phyloP scores from a whole-genome alignment of 192 early-diverging fungal genomes.

The Backusella morwellensis region DNA sequence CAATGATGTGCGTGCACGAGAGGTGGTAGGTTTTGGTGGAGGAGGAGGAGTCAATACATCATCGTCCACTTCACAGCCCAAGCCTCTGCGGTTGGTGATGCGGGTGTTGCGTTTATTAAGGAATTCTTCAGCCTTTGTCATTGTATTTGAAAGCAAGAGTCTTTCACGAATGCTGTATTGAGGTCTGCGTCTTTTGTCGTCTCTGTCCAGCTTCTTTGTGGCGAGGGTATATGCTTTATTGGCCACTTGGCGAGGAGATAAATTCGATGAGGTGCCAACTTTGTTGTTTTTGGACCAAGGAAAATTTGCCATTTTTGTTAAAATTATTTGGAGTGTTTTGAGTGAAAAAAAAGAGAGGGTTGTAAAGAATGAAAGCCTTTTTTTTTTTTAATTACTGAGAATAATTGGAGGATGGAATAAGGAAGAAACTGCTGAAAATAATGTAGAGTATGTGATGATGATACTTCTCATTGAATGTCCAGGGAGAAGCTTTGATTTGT shows the following conservation, averaged over 20 bases:
- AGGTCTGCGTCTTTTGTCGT: conserved; percentile 25
- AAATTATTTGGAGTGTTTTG: not conserved
- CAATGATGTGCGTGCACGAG: conserved; percentile 2
- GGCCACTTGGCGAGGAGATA: conserved; percentile 34
- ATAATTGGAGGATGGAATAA: conserved; percentile 14
- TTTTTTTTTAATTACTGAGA: conserved; percentile 6
- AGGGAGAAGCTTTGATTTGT: not conserved
- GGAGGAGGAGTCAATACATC: conserved; percentile 1
- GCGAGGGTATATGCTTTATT: conserved; percentile 25
- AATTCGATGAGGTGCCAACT: not conserved
- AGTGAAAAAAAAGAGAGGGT: not conserved
- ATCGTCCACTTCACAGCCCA: conserved; percentile 29
- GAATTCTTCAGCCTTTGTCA: conserved; percentile 27
- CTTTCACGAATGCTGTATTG: conserved; percentile 31
- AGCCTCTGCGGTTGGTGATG: conserved; percentile 23
- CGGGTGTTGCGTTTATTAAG: conserved; percentile 25
- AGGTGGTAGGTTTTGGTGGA: not conserved
- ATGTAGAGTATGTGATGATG: conserved; percentile 7
- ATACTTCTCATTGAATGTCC: conserved; percentile 17
- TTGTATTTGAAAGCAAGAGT: conserved; percentile 31
- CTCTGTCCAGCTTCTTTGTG: conserved; percentile 29
- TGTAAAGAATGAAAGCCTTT: not conserved
- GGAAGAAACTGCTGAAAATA: conserved; percentile 10
- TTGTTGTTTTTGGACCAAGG: conserved; percentile 12
- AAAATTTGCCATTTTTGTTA: conserved; percentile 8